Conservation (phyloP, 306 rosid species). For the Chamaecrista fasciculata region DNA sequence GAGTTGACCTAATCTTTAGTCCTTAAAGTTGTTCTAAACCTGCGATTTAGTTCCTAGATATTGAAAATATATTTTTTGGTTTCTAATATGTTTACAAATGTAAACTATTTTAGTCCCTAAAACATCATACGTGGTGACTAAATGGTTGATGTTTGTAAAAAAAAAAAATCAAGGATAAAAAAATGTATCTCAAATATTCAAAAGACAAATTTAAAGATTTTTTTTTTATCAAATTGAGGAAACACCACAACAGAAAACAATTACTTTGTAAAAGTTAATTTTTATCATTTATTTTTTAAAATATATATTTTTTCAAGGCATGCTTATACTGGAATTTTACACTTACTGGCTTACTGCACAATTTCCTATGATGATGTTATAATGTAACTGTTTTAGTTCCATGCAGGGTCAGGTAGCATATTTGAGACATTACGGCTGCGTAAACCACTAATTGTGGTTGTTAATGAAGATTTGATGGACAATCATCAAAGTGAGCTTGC, state of each 20-base stretch:
- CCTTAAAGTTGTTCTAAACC: too few relatives aligned
- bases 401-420: constrained; percentile 85
- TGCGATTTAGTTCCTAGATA: too few relatives aligned
- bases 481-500: constrained; percentile 76
- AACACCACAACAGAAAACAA: not conserved
- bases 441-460: constrained; percentile 73
- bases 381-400: not conserved
- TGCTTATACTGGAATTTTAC: not conserved
- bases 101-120: too few relatives aligned
- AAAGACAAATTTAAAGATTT: too few relatives aligned
- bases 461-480: constrained; percentile 92
- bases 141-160: too few relatives aligned
- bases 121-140: too few relatives aligned
- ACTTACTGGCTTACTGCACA: not conserved
- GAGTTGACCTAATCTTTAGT: too few relatives aligned
- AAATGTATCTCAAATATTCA: too few relatives aligned
- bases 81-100: too few relatives aligned
- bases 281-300: too few relatives aligned
- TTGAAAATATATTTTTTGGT: not conserved
- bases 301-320: not conserved
- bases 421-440: constrained; percentile 68
- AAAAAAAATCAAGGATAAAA: too few relatives aligned
- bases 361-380: not conserved
- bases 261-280: not conserved
- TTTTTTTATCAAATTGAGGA: not conserved